Conservation (phyloP, 345 rosid species). For the Heritiera fomes region DNA sequence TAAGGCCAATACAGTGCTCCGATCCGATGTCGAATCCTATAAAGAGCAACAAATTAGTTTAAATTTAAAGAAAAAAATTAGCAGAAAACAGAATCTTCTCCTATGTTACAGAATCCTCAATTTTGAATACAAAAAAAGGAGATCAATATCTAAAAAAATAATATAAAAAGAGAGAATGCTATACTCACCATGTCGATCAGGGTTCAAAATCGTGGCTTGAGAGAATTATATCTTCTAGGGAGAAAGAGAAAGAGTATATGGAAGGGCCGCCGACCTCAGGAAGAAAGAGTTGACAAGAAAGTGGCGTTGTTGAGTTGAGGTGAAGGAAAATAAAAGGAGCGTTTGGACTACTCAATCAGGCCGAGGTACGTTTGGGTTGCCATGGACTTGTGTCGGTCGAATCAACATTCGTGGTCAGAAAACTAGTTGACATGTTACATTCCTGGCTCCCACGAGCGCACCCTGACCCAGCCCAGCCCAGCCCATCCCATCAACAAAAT, state of each 20-base stretch:
- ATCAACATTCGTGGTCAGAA: no score
- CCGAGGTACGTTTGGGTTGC: no score
- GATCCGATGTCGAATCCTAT: conserved; percentile 16
- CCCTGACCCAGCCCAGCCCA: no score
- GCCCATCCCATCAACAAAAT: not conserved
- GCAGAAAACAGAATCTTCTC: not conserved
- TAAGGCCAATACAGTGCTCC: conserved; percentile 11
- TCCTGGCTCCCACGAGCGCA: not conserved
- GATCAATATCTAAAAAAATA: not conserved
- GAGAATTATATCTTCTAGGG: no score
- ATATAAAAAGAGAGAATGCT: not conserved
- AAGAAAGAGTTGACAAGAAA: no score
- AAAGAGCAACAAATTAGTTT: not conserved
- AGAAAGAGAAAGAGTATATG: no score
- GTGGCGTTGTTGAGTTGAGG: no score
- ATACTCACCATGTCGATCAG: conserved; percentile 18
- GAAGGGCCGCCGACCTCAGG: no score
- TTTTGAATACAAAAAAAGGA: not conserved
- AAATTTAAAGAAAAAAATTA: not conserved
- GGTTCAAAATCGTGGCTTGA: not conserved
- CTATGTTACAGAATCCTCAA: not conserved
- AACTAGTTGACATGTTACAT: no score
- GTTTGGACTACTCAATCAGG: no score
- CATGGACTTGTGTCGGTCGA: no score
- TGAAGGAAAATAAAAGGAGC: no score